Evolutionary conservation across 2,329 filamentous ascomycete species (phyloP), one percentile per base, ranked within the genome.

Genomic region (Colletotrichum cereale): DNA sequence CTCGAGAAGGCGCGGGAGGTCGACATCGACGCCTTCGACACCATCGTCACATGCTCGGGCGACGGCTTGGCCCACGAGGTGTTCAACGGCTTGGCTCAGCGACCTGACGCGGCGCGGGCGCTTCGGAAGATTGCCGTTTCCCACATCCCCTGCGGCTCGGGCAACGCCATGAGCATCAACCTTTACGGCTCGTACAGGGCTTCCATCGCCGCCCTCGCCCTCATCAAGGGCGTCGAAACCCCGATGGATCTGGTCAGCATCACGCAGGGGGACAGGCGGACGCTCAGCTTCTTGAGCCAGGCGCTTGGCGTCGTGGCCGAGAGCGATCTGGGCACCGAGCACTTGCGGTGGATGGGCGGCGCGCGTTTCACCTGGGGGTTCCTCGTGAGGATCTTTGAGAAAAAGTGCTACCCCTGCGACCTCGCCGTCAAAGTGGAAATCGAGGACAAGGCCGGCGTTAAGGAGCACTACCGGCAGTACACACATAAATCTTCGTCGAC

Each of bases 91-190:
- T 84, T 99, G 40, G 95, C 89, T 18, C 92, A 90, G 81, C 91
- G 94, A 48, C 79, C 87, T 5, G 93, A 98, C 81, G 95, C 95
- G 26, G 85, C 86, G 40, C 87, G 87, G 66, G 96, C 96, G 0
- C 83, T 99, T 72, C 84, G 86, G 29, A 93, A 91, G 77, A 83
- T 98, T 18, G 93, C 96, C 0, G 90, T 99, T 2, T 92, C 91
- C 29, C 94, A 97, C 78, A 87, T 99, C 44, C 96, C 96, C 1
- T 97, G 95, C 78, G 96, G 96, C 18, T 96, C 93, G 61, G 96
- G 96, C 7, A 99, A 99, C 80, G 96, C 94, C 29, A 93, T 98
- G 90, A 93, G 93, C 73, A 91, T 92, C 84, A 98, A 98, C 80
- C 83, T 97, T 57, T 94, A 94, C 75, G 96, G 96, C 6, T 95